Conservation (phyloP, 2,329 filamentous ascomycete genomes). For the Albophoma yamanashiensis region DNA sequence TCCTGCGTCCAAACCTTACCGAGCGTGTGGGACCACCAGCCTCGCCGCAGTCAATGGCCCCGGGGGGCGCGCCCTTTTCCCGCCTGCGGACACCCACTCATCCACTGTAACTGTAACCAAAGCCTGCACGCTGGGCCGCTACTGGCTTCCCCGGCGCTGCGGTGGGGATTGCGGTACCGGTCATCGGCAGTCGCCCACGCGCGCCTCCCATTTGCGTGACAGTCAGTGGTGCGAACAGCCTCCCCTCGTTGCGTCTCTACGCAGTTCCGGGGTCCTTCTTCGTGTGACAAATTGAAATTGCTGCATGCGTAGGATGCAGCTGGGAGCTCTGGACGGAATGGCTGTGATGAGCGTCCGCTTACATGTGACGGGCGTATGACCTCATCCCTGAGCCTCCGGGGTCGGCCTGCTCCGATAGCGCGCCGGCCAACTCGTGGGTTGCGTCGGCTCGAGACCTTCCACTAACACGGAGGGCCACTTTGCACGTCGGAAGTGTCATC, state of each 20-base stretch:
- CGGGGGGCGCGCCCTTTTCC: background rate
- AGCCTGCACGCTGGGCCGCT: background rate
- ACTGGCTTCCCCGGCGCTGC: background rate
- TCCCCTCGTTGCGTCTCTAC: background rate
- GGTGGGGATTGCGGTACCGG: background rate
- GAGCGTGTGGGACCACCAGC: background rate
- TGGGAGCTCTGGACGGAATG: background rate
- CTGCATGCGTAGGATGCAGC: background rate
- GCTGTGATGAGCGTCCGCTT: background rate
- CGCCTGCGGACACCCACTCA: too few species aligned
- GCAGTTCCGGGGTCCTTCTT: background rate
- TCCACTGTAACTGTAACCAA: background rate
- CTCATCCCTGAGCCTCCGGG: background rate
- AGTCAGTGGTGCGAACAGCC: background rate
- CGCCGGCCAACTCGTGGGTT: background rate
- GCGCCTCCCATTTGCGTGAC: background rate
- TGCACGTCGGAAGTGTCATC: background rate
- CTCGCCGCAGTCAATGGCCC: background rate
- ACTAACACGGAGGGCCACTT: background rate
- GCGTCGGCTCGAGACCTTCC: background rate
- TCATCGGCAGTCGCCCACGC: background rate
- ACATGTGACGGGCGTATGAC: background rate
- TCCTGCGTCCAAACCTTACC: background rate
- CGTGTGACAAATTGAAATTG: background rate
- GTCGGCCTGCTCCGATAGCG: background rate